These are phyloP conservation scores for Ambrosiella cleistominuta DNA, from an alignment of 2,329 filamentous ascomycete genomes.

Conservation along the genomic window DNA sequence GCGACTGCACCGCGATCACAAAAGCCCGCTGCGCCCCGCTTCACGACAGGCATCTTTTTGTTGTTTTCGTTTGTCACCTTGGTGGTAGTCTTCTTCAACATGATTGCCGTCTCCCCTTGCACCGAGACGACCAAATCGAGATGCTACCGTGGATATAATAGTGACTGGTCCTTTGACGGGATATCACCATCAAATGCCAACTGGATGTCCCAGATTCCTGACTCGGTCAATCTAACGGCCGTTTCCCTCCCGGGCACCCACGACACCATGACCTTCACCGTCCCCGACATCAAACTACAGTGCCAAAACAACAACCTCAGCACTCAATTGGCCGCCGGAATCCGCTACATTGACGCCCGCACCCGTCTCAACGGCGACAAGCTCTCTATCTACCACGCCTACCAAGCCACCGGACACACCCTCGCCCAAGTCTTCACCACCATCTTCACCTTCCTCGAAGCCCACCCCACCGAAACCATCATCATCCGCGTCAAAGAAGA, in stretches of 20 bases:
- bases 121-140: conserved; percentile 14
- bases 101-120: conserved; percentile 17
- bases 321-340: conserved; percentile 27
- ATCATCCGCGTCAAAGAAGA: conserved; percentile 35
- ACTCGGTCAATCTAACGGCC: conserved; percentile 24
- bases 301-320: conserved; percentile 31
- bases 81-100: conserved; percentile 15
- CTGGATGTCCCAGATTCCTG: conserved; percentile 29
- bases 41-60: conserved; percentile 3
- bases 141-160: conserved; percentile 21
- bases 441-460: conserved; percentile 29
- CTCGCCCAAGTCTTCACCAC: conserved; percentile 26
- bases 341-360: conserved; percentile 34
- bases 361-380: conserved; percentile 25
- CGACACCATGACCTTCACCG: conserved; percentile 33
- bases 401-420: conserved; percentile 27
- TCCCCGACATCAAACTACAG: conserved; percentile 22
- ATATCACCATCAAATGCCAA: conserved; percentile 15
- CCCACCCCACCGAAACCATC: conserved; percentile 28
- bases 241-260: conserved; percentile 35
- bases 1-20: not conserved
- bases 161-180: conserved; percentile 27
- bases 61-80: conserved; percentile 12
- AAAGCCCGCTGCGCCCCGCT: not conserved
- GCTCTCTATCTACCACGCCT: conserved; percentile 31